phyloP scores from a whole-genome alignment of 176 grass and related monocot genomes.

The Rhipidocladum racemiflorum region DNA sequence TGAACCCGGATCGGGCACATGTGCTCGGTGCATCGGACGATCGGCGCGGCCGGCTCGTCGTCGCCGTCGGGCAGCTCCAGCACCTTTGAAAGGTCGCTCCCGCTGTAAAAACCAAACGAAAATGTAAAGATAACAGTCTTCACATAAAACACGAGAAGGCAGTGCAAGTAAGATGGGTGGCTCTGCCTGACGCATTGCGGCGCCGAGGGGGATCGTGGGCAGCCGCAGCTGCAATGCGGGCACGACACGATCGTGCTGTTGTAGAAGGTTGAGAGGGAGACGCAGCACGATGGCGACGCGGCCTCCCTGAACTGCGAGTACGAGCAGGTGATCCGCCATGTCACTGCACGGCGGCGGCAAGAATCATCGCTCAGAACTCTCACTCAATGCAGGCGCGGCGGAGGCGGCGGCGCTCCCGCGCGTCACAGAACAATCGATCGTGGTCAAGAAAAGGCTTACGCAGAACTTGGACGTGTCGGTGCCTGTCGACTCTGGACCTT shows the following conservation, averaged over 20 bases:
- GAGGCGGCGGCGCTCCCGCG: background rate
- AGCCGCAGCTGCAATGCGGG: constrained; percentile 57
- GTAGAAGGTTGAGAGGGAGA: constrained; percentile 72
- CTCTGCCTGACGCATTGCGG: constrained; percentile 43
- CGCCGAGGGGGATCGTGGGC: constrained; percentile 6
- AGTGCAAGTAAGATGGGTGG: background rate
- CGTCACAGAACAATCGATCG: background rate
- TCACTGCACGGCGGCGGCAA: constrained; percentile 43
- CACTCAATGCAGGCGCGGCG: background rate
- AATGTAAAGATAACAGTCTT: background rate
- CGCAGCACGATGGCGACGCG: constrained; percentile 48
- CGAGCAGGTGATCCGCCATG: constrained; percentile 64
- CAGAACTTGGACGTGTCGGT: constrained; percentile 35
- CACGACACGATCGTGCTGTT: constrained; percentile 53
- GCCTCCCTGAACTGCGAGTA: constrained; percentile 73
- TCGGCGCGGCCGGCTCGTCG: background rate
- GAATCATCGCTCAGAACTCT: background rate
- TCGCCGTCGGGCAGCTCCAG: background rate
- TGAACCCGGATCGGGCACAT: constrained; percentile 77
- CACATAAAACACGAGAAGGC: background rate
- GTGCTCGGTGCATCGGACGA: constrained; percentile 53
- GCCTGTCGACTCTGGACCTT: constrained; percentile 21
- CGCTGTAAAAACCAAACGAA: background rate
- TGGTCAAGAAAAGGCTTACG: constrained; percentile 25
- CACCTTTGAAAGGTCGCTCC: background rate